Conservation (phyloP, 768 basidiomycete genomes). For the Trichaptum fuscoviolaceum region DNA sequence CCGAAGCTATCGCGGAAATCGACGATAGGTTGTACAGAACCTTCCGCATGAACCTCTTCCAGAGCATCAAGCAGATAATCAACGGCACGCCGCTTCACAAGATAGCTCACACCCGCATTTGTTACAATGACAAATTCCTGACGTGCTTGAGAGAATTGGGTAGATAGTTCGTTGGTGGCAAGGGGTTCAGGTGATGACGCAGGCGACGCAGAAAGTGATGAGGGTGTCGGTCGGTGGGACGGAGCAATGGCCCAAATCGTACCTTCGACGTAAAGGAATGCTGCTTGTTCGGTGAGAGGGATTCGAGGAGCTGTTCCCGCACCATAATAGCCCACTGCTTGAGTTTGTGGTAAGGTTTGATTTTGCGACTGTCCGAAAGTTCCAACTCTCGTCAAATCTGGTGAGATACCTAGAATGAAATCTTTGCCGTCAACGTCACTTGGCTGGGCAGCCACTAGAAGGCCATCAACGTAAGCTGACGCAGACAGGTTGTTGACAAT, state of each 20-base stretch:
- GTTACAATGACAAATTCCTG: slow-evolving; percentile 85
- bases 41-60: slow-evolving; percentile 75
- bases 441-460: slow-evolving; percentile 65
- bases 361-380: slow-evolving; percentile 51
- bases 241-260: slow-evolving; percentile 79
- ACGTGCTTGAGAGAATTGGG: slow-evolving; percentile 70
- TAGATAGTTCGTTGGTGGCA: slow-evolving; percentile 73
- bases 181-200: slow-evolving; percentile 40
- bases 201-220: slow-evolving; percentile 28
- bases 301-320: slow-evolving; percentile 42
- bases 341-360: slow-evolving; percentile 30
- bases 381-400: slow-evolving; percentile 71
- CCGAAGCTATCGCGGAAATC: slow-evolving; percentile 89
- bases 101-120: slow-evolving; percentile 77
- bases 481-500: slow-evolving; percentile 54
- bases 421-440: slow-evolving; percentile 72
- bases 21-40: slow-evolving; percentile 70
- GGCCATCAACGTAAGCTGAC: slow-evolving; percentile 61
- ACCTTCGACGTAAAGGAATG: slow-evolving; percentile 73
- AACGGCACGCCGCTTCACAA: slow-evolving; percentile 75
- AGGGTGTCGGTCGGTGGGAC: slow-evolving; percentile 31
- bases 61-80: slow-evolving; percentile 81
- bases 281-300: slow-evolving; percentile 72
- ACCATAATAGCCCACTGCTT: slow-evolving; percentile 39
- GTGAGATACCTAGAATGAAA: slow-evolving; percentile 68